Conservation (phyloP, 129 eudicot species). For the Escallonia rubra region DNA sequence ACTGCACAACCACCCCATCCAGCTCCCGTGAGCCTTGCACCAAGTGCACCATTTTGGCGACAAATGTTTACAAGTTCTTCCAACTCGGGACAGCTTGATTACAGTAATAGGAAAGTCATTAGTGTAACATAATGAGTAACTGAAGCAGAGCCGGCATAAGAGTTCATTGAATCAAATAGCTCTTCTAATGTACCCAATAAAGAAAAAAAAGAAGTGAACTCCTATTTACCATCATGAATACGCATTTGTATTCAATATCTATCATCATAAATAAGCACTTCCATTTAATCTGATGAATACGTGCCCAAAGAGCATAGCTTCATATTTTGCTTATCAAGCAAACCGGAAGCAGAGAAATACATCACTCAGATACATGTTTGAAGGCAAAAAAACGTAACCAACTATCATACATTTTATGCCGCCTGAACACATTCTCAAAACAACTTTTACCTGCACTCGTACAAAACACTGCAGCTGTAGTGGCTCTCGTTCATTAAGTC, state of each 20-base stretch:
- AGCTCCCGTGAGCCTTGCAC: slow-evolving; percentile 97
- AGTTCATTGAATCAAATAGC: background rate
- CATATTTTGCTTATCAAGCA: no score
- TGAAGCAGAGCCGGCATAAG: background rate
- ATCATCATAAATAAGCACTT: no score
- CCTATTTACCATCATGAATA: no score
- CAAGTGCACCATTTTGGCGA: slow-evolving; percentile 74
- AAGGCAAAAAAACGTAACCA: no score
- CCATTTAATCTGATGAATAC: no score
- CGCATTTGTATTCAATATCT: no score
- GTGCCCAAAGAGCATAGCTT: no score
- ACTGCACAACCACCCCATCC: slow-evolving; percentile 99
- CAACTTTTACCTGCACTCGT: slow-evolving; percentile 76
- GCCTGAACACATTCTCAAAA: background rate
- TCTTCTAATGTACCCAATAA: no score
- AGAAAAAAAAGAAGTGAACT: no score
- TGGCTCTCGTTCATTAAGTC: slow-evolving; percentile 96
- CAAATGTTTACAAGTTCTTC: slow-evolving; percentile 84
- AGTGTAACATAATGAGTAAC: background rate
- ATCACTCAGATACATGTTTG: no score
- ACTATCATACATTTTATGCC: no score
- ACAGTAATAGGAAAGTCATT: background rate
- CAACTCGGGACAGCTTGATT: slow-evolving; percentile 74
- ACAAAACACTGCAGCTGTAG: slow-evolving; percentile 85
- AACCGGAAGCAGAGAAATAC: no score